Conservation (phyloP, 176 grass and related monocot species). For the Oryza officinalis region DNA sequence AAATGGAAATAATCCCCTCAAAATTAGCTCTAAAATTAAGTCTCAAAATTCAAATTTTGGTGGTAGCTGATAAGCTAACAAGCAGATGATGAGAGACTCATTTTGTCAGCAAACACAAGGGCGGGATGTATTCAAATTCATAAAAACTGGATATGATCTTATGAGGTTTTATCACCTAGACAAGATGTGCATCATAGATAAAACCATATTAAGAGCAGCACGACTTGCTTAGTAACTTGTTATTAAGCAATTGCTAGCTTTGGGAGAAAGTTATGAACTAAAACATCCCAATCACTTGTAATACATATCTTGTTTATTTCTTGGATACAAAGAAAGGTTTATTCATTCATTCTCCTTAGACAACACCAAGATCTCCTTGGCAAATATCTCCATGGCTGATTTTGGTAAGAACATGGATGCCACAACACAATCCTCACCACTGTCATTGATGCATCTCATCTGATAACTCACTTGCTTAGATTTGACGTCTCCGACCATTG, state of each 20-base stretch:
- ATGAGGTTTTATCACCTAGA: too few species aligned
- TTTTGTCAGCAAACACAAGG: too few species aligned
- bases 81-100: too few species aligned
- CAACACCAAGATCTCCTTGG: not conserved
- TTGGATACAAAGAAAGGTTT: not conserved
- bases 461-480: not conserved
- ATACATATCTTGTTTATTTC: not conserved
- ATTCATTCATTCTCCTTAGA: not conserved
- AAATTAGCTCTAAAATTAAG: too few species aligned
- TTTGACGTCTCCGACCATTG: not conserved
- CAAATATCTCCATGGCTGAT: not conserved
- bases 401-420: constrained; percentile 9
- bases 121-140: too few species aligned
- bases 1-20: too few species aligned
- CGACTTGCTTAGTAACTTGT: too few species aligned
- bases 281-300: not conserved
- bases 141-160: too few species aligned
- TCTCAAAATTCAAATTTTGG: too few species aligned
- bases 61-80: too few species aligned
- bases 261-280: not conserved
- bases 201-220: too few species aligned
- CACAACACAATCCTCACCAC: not conserved
- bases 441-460: not conserved
- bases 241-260: not conserved
- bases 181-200: too few species aligned